Evolutionary conservation across 148 eudicot genomes (phyloP), one percentile per base, ranked within the genome.

Genomic region (Cornus florida): DNA sequence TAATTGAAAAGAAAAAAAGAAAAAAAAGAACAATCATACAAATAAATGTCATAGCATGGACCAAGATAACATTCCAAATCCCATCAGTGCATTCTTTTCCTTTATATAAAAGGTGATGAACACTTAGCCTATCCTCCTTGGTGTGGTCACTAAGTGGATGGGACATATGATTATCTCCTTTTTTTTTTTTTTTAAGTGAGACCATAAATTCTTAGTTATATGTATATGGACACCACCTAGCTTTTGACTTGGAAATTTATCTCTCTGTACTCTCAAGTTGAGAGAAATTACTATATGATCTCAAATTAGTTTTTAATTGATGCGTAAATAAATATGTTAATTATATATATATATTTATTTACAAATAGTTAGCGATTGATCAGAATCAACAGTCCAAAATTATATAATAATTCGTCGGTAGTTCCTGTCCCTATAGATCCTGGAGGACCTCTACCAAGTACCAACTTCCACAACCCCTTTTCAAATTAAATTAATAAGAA

Each of bases 401-500:
- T 1, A 28, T 28, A 28, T 28, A 28, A 28, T 28, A 28, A 28
- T 28, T 28, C 28, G 28, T 28, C 28, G 28, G 28, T 28, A 72
- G 4, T 73, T 53, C 41, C 38, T 20, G 31, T 57, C 46, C 56
- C 75, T 28, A 73, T 13, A 28, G 57, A 35, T 20, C 28, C 8
- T 74, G 48, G 28, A 28, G 28, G 28, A 28, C 28, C 28, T 28
- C 28, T 28, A 28, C 28, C 28, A 28, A 28, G 28, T 50, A 6
- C 65, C 33, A 28, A 72, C 35, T 72, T 53, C 75, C 53, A 24
- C 48, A 43, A 23, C 48, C 22, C 32, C 57, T 57, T 73, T 73
- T 2, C 35, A 5, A 60, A 23, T 39, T 22, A 22, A 75, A 28
- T 28, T 28, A 28, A 75, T 10, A 59, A 60, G 0, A 11, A 35